Evolutionary conservation across 257 asterid species (phyloP), one percentile per base, ranked within the genome.

Genomic region (Solanum pennellii): DNA sequence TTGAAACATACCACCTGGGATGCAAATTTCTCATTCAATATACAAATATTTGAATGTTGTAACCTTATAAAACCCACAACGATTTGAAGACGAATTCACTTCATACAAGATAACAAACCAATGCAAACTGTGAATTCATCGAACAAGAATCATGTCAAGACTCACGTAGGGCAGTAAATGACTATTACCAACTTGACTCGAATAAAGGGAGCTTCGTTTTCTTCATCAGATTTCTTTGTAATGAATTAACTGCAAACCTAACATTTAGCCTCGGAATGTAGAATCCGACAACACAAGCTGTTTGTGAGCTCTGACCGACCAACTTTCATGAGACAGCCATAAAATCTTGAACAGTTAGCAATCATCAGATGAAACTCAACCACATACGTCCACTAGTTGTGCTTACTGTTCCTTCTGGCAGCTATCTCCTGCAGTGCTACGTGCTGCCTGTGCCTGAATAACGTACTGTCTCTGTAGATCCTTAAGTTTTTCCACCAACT

Each of bases 401-500:
- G 16, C 86, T 90, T 91, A 92, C 47, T 52, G 15, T 89, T 94
- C 92, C 80, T 93, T 95, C 86, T 88, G 93, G 90, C 82, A 85
- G 86, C 89, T 80, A 27, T 92, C 95, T 59, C 89, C 93, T 27
- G 93, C 89, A 31, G 77, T 89, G 39, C 86, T 91, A 45, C 95
- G 94, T 13, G 91, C 92, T 20, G 96, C 95, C 87, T 93, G 98
- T 82, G 84, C 87, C 33, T 93, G 97, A 83, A 93, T 85, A 2
- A 92, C 89, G 41, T 62, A 90, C 79, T 87, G 94, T 84, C 65
- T 92, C 89, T 92, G 97, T 88, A 97, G 71, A 60, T 94, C 98
- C 89, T 91, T 94, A 16, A 97, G 94, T 91, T 87, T 94, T 73
- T 93, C 99, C 76, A 97, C 89, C 65, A 97, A 86, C 89, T 97